These are phyloP conservation scores for Ammopiptanthus mongolicus DNA, from an alignment of 306 rosid genomes.

Conservation along the genomic window DNA sequence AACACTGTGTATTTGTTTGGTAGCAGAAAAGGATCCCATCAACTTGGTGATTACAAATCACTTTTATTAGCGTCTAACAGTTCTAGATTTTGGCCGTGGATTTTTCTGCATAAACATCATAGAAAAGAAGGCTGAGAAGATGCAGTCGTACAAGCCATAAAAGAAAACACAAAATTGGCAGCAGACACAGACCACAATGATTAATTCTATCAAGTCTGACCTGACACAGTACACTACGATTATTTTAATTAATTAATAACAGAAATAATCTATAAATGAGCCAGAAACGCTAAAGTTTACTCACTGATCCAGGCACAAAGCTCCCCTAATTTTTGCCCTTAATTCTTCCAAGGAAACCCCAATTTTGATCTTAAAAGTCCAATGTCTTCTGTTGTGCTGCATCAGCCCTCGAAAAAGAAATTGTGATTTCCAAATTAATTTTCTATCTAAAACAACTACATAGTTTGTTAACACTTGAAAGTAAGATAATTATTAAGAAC, in stretches of 20 bases:
- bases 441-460: constrained; percentile 8
- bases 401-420: constrained; percentile 7
- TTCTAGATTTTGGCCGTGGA: constrained; percentile 65
- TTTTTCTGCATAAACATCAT: constrained; percentile 58
- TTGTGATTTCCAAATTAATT: constrained; percentile 5
- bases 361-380: neutral
- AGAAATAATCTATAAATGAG: too few relatives aligned
- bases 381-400: neutral
- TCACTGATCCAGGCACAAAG: constrained; percentile 72
- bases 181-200: constrained; percentile 1
- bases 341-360: neutral
- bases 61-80: constrained; percentile 52
- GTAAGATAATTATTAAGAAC: neutral
- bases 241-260: neutral
- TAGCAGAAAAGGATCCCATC: constrained; percentile 5
- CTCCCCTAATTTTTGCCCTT: constrained; percentile 20
- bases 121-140: constrained; percentile 8
- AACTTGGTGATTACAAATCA: constrained; percentile 23
- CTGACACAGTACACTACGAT: neutral
- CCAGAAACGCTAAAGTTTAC: constrained; percentile 37
- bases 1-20: neutral
- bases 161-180: neutral
- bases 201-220: neutral
- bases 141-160: constrained; percentile 8
- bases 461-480: neutral